phyloP scores from a whole-genome alignment of 139 green algal species.

The Tetradesmus obliquus region DNA sequence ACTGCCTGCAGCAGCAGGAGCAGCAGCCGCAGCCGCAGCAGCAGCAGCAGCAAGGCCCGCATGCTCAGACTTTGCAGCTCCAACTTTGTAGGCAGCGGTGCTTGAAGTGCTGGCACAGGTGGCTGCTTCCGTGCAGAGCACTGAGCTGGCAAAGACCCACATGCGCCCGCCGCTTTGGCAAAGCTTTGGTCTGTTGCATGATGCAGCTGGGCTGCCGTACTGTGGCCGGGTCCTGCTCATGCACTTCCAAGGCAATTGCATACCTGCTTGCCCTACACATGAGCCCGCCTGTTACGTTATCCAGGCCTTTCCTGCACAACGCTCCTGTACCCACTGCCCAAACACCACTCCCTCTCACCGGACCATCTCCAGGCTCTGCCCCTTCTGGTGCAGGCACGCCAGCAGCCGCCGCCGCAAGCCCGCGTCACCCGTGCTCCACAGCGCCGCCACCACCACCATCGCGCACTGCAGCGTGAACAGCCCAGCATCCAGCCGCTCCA shows the following conservation, averaged over 20 bases:
- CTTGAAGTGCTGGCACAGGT: too few relatives aligned
- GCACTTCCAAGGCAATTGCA: too few relatives aligned
- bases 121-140: too few relatives aligned
- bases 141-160: too few relatives aligned
- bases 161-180: too few relatives aligned
- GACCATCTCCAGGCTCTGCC: slow-evolving; percentile 71
- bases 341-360: slow-evolving; percentile 32
- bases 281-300: too few relatives aligned
- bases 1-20: background rate
- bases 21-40: background rate
- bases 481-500: slow-evolving; percentile 78
- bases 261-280: too few relatives aligned
- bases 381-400: slow-evolving; percentile 81
- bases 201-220: too few relatives aligned
- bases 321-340: background rate
- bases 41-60: background rate
- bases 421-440: slow-evolving; percentile 81
- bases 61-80: background rate
- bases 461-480: slow-evolving; percentile 86
- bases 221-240: too few relatives aligned
- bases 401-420: slow-evolving; percentile 80
- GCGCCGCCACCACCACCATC: slow-evolving; percentile 71
- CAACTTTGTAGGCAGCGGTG: too few relatives aligned
- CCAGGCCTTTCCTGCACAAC: background rate
- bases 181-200: too few relatives aligned